phyloP scores from a whole-genome alignment of 1,284 basidiomycete genomes.

The Ceratobasidium sp. region DNA sequence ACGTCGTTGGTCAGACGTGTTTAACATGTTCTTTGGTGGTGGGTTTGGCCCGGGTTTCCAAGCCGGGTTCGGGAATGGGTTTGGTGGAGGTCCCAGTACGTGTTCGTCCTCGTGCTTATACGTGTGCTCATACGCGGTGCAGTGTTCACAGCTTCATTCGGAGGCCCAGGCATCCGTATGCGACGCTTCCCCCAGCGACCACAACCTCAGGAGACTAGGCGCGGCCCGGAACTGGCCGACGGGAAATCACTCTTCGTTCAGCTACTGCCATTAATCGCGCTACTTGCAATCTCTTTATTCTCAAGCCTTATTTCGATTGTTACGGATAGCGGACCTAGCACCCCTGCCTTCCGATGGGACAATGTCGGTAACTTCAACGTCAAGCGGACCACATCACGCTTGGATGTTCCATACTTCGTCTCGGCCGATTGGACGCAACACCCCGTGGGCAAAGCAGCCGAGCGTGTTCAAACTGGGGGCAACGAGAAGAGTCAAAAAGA shows the following conservation, averaged over 20 bases:
- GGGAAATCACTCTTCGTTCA: slow-evolving; percentile 72
- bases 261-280: slow-evolving; percentile 83
- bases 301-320: slow-evolving; percentile 83
- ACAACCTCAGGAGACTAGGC: slow-evolving; percentile 73
- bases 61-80: slow-evolving; percentile 52
- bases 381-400: slow-evolving; percentile 69
- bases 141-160: slow-evolving; percentile 80
- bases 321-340: slow-evolving; percentile 76
- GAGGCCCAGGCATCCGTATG: slow-evolving; percentile 49
- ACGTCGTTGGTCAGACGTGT: slow-evolving; percentile 65
- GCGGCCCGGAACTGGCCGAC: slow-evolving; percentile 53
- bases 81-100: slow-evolving; percentile 65
- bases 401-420: slow-evolving; percentile 86
- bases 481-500: slow-evolving; percentile 63
- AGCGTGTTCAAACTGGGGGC: slow-evolving; percentile 61
- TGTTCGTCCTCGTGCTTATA: slow-evolving; percentile 40
- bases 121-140: slow-evolving; percentile 38
- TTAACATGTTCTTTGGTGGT: slow-evolving; percentile 94
- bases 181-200: slow-evolving; percentile 46
- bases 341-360: slow-evolving; percentile 79
- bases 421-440: slow-evolving; percentile 82
- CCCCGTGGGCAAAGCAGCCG: slow-evolving; percentile 55
- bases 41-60: slow-evolving; percentile 51
- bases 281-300: slow-evolving; percentile 85
- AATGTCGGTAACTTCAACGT: slow-evolving; percentile 44